Evolutionary conservation across 495 filamentous ascomycete species (phyloP).

Genomic region (Penicillium manginii): DNA sequence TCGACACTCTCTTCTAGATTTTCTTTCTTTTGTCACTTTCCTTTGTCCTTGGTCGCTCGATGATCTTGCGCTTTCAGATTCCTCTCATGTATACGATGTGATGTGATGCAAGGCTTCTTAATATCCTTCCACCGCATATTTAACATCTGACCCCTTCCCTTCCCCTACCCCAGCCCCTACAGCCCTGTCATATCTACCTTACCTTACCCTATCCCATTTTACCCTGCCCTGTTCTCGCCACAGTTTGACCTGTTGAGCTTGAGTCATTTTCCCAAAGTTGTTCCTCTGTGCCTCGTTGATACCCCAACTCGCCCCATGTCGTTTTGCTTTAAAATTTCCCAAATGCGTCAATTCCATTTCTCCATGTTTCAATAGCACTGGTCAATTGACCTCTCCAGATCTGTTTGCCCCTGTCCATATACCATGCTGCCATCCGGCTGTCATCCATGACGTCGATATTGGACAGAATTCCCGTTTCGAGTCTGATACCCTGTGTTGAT

Average conservation of each 20-base stretch:
- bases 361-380: conserved; percentile 22
- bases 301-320: conserved; percentile 44
- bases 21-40: conserved; percentile 34
- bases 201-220: conserved; percentile 6
- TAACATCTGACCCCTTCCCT: conserved; percentile 3
- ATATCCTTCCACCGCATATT: conserved; percentile 4
- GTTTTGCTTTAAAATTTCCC: conserved; percentile 6
- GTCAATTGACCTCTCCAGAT: conserved; percentile 9
- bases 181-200: conserved; percentile 2
- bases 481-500: background rate
- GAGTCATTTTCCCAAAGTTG: conserved; percentile 10
- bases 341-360: conserved; percentile 24
- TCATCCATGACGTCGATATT: background rate
- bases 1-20: conserved; percentile 35
- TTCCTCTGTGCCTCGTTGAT: conserved; percentile 42
- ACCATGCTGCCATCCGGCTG: conserved; percentile 28
- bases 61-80: conserved; percentile 2
- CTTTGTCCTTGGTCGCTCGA: conserved; percentile 12
- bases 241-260: conserved; percentile 17
- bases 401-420: conserved; percentile 11
- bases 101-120: conserved; percentile 19
- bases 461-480: background rate
- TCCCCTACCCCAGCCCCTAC: background rate
- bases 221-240: conserved; percentile 10
- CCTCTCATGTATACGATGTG: conserved; percentile 11